Conservation (phyloP, 2,329 filamentous ascomycete species). For the Fusarium sp. region DNA sequence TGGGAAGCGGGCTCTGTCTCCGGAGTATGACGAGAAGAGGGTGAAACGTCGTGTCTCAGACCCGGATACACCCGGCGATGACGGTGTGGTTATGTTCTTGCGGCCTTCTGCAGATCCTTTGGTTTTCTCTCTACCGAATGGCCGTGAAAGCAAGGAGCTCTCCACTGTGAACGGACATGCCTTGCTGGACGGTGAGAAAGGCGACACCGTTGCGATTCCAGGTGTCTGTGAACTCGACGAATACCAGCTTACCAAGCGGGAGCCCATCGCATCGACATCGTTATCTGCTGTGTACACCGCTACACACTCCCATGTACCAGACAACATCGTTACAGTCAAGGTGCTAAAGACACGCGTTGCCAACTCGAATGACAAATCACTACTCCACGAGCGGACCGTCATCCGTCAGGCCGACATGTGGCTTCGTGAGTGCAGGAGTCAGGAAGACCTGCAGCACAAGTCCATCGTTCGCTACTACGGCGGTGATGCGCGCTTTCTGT, state of each 20-base stretch:
- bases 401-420: slow-evolving; percentile 71
- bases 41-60: slow-evolving; percentile 57
- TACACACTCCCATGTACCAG: slow-evolving; percentile 63
- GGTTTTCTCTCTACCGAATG: slow-evolving; percentile 63
- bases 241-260: slow-evolving; percentile 66
- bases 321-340: slow-evolving; percentile 69
- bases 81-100: slow-evolving; percentile 67
- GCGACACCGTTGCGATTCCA: slow-evolving; percentile 62
- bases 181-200: slow-evolving; percentile 62
- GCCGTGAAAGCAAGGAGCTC: slow-evolving; percentile 61
- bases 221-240: slow-evolving; percentile 63
- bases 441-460: slow-evolving; percentile 65
- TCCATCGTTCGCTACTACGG: slow-evolving; percentile 70
- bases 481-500: slow-evolving; percentile 69
- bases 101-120: slow-evolving; percentile 62
- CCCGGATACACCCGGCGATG: slow-evolving; percentile 49
- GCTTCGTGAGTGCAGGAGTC: slow-evolving; percentile 68
- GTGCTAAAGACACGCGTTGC: slow-evolving; percentile 66
- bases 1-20: slow-evolving; percentile 63
- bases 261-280: slow-evolving; percentile 66
- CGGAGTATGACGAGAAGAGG: slow-evolving; percentile 59
- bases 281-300: slow-evolving; percentile 68
- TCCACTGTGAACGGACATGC: slow-evolving; percentile 60
- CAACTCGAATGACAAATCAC: slow-evolving; percentile 57
- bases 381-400: slow-evolving; percentile 64